Conservation (phyloP, 768 basidiomycete genomes). For the Suillus lakei region DNA sequence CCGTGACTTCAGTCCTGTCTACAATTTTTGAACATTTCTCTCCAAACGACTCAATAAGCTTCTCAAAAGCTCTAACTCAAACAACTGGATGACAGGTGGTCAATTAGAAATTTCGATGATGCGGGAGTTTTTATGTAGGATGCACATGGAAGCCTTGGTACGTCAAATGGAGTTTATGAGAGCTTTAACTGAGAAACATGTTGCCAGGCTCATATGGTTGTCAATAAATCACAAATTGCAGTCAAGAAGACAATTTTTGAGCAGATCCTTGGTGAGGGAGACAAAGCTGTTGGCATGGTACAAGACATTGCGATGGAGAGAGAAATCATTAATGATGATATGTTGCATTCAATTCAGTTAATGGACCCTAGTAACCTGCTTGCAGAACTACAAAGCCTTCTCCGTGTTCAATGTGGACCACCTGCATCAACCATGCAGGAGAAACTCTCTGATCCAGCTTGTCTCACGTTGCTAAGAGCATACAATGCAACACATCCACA, state of each 20-base stretch:
- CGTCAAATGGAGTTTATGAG: not conserved
- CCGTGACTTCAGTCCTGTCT: constrained; percentile 29
- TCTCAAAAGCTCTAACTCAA: constrained; percentile 33
- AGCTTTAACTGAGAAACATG: too few relatives aligned
- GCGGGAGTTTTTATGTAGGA: constrained; percentile 25
- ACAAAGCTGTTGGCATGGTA: constrained; percentile 20
- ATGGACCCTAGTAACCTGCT: too few relatives aligned
- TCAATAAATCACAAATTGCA: not conserved
- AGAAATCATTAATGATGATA: not conserved
- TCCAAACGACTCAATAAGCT: constrained; percentile 35
- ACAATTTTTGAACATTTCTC: constrained; percentile 36
- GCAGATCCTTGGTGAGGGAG: not conserved
- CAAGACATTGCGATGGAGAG: constrained; percentile 13
- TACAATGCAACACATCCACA: not conserved
- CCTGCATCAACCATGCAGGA: not conserved
- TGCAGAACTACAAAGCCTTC: not conserved
- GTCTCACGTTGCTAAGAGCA: not conserved
- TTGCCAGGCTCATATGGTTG: too few relatives aligned
- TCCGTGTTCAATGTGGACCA: not conserved
- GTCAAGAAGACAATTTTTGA: constrained; percentile 6
- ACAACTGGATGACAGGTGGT: constrained; percentile 29
- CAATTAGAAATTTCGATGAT: constrained; percentile 37
- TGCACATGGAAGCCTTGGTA: constrained; percentile 19
- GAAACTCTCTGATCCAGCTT: not conserved
- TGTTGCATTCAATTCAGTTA: too few relatives aligned